phyloP scores from a whole-genome alignment of 2,329 filamentous ascomycete genomes.

The Apiospora marii region DNA sequence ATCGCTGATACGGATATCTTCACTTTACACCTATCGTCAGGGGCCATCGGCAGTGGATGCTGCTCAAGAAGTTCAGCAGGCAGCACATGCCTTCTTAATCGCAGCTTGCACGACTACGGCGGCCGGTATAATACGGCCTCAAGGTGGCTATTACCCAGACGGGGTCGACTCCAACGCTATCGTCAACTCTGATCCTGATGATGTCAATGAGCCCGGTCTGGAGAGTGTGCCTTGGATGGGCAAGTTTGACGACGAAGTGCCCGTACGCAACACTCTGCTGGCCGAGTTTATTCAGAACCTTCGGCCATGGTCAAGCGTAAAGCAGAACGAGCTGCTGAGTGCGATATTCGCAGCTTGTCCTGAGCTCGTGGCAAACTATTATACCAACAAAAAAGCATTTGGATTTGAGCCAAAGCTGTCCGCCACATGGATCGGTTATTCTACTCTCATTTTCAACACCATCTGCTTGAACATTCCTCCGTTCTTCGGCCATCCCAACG shows the following conservation, averaged over 20 bases:
- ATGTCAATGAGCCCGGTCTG: constrained; percentile 68
- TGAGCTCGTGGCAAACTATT: constrained; percentile 89
- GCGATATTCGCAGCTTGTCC: constrained; percentile 83
- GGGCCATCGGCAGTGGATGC: constrained; percentile 46
- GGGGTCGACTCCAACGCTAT: constrained; percentile 63
- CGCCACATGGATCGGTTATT: constrained; percentile 94
- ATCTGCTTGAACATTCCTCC: constrained; percentile 77
- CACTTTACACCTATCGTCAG: constrained; percentile 71
- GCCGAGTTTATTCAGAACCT: constrained; percentile 81
- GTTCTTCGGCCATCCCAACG: constrained; percentile 72
- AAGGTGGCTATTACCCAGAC: constrained; percentile 85
- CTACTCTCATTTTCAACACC: constrained; percentile 84
- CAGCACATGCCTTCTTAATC: constrained; percentile 78
- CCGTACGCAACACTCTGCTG: constrained; percentile 80
- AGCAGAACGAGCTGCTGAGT: constrained; percentile 83
- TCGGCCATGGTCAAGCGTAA: constrained; percentile 81
- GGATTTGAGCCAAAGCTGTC: constrained; percentile 91
- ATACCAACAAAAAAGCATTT: constrained; percentile 80
- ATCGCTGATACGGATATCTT: constrained; percentile 75
- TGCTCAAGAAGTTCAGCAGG: constrained; percentile 63
- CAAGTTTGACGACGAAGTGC: constrained; percentile 70
- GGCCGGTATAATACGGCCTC: constrained; percentile 77
- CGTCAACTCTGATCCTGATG: constrained; percentile 50
- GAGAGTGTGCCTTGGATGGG: constrained; percentile 76
- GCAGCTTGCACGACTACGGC: constrained; percentile 76